Evolutionary conservation across 768 basidiomycete genomes (phyloP), one percentile per base, ranked within the genome.

Genomic region (Megacollybia marginata): DNA sequence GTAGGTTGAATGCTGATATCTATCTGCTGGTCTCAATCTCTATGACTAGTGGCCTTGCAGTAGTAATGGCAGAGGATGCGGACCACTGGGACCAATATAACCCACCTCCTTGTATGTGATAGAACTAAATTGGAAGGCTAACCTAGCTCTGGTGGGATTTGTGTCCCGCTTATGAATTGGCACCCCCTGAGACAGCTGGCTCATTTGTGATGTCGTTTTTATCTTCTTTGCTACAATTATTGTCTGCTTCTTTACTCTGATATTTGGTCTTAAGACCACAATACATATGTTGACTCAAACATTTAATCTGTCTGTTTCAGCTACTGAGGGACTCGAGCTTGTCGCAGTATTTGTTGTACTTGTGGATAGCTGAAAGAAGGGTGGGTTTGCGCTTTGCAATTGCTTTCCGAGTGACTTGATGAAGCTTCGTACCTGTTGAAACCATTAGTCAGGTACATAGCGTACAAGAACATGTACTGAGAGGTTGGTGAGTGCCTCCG

Each of bases 231-330:
- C 23, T 28, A 28, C 23, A 28, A 28, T 28, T 28, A 3, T 28
- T 6, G 6, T 28, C 6, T 28, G 23, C 23, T 28, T 28, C 23
- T 28, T 28, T 28, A n/a, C n/a, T n/a, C n/a, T n/a, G n/a, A n/a
- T n/a, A n/a, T n/a, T n/a, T n/a, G n/a, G n/a, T n/a, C n/a, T n/a
- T n/a, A n/a, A n/a, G n/a, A n/a, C n/a, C n/a, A n/a, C n/a, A n/a
- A n/a, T n/a, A n/a, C n/a, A n/a, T n/a, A n/a, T n/a, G n/a, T n/a
- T n/a, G n/a, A n/a, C n/a, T n/a, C n/a, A n/a, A n/a, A n/a, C n/a
- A n/a, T n/a, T n/a, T n/a, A n/a, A n/a, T n/a, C n/a, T n/a, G 71
- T 44, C 0, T 65, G 68, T 11, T 73, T 63, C 0, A 54, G 8
- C 59, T 31, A 18, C 56, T 44, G 8, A 69, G 52, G 1, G 42